phyloP scores from a whole-genome alignment of 257 asterid species.

The Gentiana dahurica region DNA sequence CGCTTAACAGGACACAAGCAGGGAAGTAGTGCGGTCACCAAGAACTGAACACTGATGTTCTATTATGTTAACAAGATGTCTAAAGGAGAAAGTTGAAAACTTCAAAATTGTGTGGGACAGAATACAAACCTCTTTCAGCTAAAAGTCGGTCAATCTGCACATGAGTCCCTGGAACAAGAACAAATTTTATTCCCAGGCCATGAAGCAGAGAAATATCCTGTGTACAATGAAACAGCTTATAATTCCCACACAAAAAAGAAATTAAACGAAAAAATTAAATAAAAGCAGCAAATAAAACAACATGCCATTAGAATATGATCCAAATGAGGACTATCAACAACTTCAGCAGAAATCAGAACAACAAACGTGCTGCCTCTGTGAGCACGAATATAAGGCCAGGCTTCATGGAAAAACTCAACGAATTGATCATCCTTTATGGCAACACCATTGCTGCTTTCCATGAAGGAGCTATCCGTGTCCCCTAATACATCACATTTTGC shows the following conservation, averaged over 20 bases:
- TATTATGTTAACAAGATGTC: no score
- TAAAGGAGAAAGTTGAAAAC: background rate
- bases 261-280: background rate
- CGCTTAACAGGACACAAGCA: no score
- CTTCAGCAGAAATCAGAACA: slow-evolving; percentile 71
- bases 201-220: slow-evolving; percentile 94
- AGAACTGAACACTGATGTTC: no score
- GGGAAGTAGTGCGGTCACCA: no score
- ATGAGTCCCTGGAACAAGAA: slow-evolving; percentile 93
- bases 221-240: background rate
- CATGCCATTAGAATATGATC: slow-evolving; percentile 77
- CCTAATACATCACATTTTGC: slow-evolving; percentile 22
- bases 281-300: slow-evolving; percentile 1
- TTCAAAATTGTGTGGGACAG: background rate
- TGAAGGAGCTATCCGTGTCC: slow-evolving; percentile 32
- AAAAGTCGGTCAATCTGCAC: slow-evolving; percentile 82
- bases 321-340: slow-evolving; percentile 63
- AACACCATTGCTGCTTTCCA: slow-evolving; percentile 7
- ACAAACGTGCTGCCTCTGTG: slow-evolving; percentile 96
- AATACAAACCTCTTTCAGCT: slow-evolving; percentile 51
- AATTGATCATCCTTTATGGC: slow-evolving; percentile 54
- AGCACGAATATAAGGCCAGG: slow-evolving; percentile 87
- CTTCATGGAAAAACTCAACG: slow-evolving; percentile 73
- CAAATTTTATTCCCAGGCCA: slow-evolving; percentile 90
- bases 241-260: background rate